phyloP scores from a whole-genome alignment of 1,139 yeast species.

The Pichia sp. region DNA sequence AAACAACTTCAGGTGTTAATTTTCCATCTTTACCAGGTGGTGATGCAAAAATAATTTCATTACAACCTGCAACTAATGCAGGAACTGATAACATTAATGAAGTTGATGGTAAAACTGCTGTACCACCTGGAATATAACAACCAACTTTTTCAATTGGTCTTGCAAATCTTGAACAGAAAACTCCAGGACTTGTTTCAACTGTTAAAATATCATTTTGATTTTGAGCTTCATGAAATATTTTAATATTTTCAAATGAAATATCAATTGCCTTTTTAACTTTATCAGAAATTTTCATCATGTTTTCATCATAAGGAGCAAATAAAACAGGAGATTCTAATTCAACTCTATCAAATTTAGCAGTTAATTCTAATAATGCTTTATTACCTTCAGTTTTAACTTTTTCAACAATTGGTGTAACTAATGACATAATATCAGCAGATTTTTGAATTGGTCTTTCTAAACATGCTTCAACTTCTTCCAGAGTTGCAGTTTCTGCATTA shows the following conservation, averaged over 20 bases:
- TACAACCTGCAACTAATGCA: constrained; percentile 97
- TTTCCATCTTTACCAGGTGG: constrained; percentile 94
- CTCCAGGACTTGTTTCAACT: constrained; percentile 96
- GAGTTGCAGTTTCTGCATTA: constrained; percentile 39
- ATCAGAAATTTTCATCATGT: constrained; percentile 65
- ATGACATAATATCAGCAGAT: constrained; percentile 83
- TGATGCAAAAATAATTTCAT: constrained; percentile 90
- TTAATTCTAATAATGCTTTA: constrained; percentile 74
- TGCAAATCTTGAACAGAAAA: constrained; percentile 86
- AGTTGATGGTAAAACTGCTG: constrained; percentile 96
- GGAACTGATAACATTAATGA: constrained; percentile 98
- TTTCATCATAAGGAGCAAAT: constrained; percentile 78
- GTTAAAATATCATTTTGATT: constrained; percentile 60
- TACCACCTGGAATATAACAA: constrained; percentile 95
- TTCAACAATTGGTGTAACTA: constrained; percentile 83
- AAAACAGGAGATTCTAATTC: constrained; percentile 63
- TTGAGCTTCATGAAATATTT: constrained; percentile 92
- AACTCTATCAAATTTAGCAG: constrained; percentile 88
- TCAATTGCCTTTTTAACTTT: constrained; percentile 85
- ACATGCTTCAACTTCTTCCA: constrained; percentile 47
- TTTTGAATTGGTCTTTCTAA: constrained; percentile 86
- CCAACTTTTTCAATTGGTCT: constrained; percentile 94
- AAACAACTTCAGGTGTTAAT: constrained; percentile 93
- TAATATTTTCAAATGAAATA: constrained; percentile 79
- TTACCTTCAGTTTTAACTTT: constrained; percentile 77